Conservation (phyloP, 495 filamentous ascomycete genomes). For the Glutinoglossum americanum region DNA sequence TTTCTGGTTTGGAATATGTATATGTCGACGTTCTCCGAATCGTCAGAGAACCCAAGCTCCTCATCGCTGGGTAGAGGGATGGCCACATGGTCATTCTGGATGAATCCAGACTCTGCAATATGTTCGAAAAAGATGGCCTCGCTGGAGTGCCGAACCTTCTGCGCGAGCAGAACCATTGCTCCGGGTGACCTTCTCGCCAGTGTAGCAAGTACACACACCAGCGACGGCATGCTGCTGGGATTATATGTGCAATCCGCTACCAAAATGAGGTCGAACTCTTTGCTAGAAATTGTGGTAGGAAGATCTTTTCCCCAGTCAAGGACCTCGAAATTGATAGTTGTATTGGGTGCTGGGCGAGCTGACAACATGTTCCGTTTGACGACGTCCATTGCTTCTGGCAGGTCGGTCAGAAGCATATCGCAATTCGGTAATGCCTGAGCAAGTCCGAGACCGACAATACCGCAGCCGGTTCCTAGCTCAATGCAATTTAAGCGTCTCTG, state of each 20-base stretch:
- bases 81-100: slow-evolving; percentile 21
- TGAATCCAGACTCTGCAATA: slow-evolving; percentile 37
- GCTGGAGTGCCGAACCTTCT: slow-evolving; percentile 69
- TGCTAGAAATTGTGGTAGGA: slow-evolving; percentile 11
- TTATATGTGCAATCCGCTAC: slow-evolving; percentile 96
- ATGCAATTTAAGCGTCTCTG: slow-evolving; percentile 29
- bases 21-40: not conserved
- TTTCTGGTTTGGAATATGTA: not conserved
- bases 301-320: slow-evolving; percentile 55
- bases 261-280: slow-evolving; percentile 42
- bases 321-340: slow-evolving; percentile 29
- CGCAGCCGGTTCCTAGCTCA: slow-evolving; percentile 72
- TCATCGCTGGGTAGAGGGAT: slow-evolving; percentile 26
- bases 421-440: slow-evolving; percentile 31
- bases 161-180: slow-evolving; percentile 44
- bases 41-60: not conserved
- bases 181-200: slow-evolving; percentile 29
- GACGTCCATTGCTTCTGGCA: slow-evolving; percentile 54
- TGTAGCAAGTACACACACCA: slow-evolving; percentile 46
- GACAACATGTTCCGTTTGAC: slow-evolving; percentile 30
- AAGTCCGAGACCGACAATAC: slow-evolving; percentile 59
- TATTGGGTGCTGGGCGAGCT: slow-evolving; percentile 18
- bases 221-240: slow-evolving; percentile 48
- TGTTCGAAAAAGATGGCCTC: slow-evolving; percentile 64
- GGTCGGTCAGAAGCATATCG: slow-evolving; percentile 57